Conservation (phyloP, 371 early-diverging fungal species). For the Choanephora cucurbitarum region DNA sequence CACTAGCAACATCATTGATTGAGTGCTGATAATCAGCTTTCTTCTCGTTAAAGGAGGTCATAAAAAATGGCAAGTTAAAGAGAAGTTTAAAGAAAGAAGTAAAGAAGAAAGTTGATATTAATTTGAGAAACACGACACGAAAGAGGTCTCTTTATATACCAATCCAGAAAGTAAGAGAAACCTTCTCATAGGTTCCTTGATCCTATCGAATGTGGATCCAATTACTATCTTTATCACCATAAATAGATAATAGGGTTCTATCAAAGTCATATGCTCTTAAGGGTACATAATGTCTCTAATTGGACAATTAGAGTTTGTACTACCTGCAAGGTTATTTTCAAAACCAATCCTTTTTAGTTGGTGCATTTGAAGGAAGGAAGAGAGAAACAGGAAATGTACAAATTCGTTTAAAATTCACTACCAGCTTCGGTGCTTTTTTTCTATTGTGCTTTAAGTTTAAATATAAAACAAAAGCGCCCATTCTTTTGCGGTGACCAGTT, state of each 20-base stretch:
- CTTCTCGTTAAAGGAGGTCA: slow-evolving; percentile 13
- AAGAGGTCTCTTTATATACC: slow-evolving; percentile 6
- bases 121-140: not conserved
- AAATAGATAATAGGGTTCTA: slow-evolving; percentile 2
- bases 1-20: slow-evolving; percentile 13
- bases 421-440: not conserved
- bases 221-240: slow-evolving; percentile 7
- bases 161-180: not conserved
- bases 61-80: not conserved
- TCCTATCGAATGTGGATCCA: slow-evolving; percentile 10
- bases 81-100: not conserved
- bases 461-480: not conserved
- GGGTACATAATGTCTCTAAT: not conserved
- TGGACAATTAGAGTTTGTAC: not conserved
- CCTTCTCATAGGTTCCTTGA: not conserved
- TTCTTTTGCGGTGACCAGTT: not conserved
- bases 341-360: not conserved
- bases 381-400: not conserved
- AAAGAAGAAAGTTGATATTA: not conserved
- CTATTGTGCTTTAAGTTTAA: too few relatives aligned
- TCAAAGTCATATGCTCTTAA: slow-evolving; percentile 18
- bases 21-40: slow-evolving; percentile 15
- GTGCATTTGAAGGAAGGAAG: not conserved
- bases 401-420: not conserved
- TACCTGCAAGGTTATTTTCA: not conserved